A percentile compares a stretch with the other conserved stretches of the same genome.
Evolutionary conservation across 2,329 filamentous ascomycete species (phyloP).

Genomic region (Aspergillus melleus): DNA sequence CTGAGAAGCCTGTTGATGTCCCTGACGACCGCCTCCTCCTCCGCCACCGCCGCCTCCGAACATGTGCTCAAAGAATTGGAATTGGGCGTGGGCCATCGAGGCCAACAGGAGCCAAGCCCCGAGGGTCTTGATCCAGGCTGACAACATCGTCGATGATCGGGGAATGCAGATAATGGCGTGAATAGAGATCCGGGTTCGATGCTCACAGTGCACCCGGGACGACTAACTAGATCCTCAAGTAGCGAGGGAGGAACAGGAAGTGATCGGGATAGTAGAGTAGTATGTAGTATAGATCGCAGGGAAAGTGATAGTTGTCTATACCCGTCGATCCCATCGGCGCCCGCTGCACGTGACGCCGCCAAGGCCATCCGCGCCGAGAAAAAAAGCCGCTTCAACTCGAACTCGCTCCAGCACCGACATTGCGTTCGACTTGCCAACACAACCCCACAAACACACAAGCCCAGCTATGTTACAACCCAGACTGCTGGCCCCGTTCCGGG

Average conservation of each 20-base stretch:
- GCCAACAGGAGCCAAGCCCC: constrained; percentile 59
- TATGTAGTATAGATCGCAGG: no score
- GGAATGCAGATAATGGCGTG: not conserved
- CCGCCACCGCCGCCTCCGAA: constrained; percentile 63
- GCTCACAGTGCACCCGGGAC: no score
- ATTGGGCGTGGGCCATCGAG: constrained; percentile 69
- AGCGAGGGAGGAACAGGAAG: not conserved
- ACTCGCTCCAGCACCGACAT: constrained; percentile 12
- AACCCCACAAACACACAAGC: constrained; percentile 7
- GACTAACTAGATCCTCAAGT: not conserved
- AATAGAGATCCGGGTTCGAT: no score
- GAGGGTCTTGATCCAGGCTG: constrained; percentile 27
- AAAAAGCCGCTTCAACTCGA: constrained; percentile 29
- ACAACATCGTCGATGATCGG: constrained; percentile 25
- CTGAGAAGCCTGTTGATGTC: constrained; percentile 60
- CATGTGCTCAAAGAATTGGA: constrained; percentile 98
- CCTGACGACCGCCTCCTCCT: constrained; percentile 52
- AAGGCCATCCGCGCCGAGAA: constrained; percentile 24
- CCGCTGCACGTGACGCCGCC: constrained; percentile 27
- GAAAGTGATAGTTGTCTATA: not conserved
- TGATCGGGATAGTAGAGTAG: no score
- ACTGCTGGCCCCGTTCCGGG: constrained; percentile 40
- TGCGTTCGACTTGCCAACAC: not conserved
- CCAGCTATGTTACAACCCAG: constrained; percentile 44
- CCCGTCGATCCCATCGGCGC: not conserved